A percentile compares a stretch with the other conserved stretches of the same genome.
These are phyloP conservation scores for Pseudopyricularia javanii DNA, from an alignment of 2,329 filamentous ascomycete species.

Conservation along the genomic window DNA sequence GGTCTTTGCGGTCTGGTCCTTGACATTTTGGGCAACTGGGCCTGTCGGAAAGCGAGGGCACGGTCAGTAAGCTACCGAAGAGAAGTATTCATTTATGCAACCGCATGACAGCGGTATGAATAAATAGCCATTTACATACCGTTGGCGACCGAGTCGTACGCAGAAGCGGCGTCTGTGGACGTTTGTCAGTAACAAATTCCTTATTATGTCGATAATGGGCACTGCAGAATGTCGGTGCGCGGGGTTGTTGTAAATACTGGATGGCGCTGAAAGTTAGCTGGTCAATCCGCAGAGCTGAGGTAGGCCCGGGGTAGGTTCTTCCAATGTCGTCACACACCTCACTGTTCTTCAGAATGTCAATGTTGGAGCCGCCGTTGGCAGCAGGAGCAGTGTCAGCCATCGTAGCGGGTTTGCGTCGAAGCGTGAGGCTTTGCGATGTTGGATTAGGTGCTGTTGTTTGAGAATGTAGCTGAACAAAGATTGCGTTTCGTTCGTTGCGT, in stretches of 20 bases:
- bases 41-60: constrained; percentile 22
- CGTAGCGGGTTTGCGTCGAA: constrained; percentile 10
- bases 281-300: neutral
- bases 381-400: constrained; percentile 30
- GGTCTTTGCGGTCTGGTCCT: constrained; percentile 42
- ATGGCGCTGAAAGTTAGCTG: constrained; percentile 15
- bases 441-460: neutral
- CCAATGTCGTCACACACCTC: constrained; percentile 27
- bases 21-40: constrained; percentile 46
- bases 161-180: constrained; percentile 32
- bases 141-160: constrained; percentile 33
- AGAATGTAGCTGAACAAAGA: neutral
- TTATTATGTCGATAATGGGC: neutral
- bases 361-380: constrained; percentile 32
- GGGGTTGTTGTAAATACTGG: constrained; percentile 18
- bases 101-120: neutral
- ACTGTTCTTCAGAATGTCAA: constrained; percentile 39
- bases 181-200: constrained; percentile 14
- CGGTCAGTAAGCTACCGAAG: constrained; percentile 3
- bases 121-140: constrained; percentile 30
- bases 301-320: neutral
- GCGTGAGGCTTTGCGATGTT: constrained; percentile 1
- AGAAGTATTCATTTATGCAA: too few relatives aligned
- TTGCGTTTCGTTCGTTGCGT: too few relatives aligned
- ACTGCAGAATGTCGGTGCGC: neutral